Conservation (phyloP, 176 grass and related monocot genomes). For the Aegilops bicornis region DNA sequence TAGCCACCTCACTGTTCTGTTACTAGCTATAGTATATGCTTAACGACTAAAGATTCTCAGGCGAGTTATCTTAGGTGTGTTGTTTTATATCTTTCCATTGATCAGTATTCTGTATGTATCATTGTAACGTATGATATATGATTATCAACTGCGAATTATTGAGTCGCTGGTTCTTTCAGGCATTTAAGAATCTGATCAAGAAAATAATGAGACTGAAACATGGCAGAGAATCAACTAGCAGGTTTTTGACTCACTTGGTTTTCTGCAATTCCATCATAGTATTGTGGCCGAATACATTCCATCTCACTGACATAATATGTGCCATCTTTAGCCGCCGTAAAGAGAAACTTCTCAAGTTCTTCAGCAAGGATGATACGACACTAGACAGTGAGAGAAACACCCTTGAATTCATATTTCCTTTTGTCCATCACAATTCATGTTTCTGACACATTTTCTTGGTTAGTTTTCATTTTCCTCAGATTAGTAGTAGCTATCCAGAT, state of each 20-base stretch:
- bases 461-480: conserved; percentile 53
- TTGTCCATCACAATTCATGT: not conserved
- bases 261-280: conserved; percentile 4
- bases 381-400: conserved; percentile 21
- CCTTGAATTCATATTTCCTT: not conserved
- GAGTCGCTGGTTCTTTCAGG: conserved; percentile 27
- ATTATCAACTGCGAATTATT: conserved; percentile 4
- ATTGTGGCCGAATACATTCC: not conserved
- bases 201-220: conserved; percentile 33
- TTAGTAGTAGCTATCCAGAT: conserved; percentile 37
- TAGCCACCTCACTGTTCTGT: not conserved
- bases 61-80: not conserved
- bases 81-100: not conserved
- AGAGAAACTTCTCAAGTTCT: conserved; percentile 30
- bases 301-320: not conserved
- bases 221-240: not conserved
- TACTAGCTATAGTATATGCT: not conserved
- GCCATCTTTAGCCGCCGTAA: conserved; percentile 19
- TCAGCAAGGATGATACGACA: not conserved
- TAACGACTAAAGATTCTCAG: not conserved
- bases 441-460: conserved; percentile 35
- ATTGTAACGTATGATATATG: conserved; percentile 7
- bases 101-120: not conserved
- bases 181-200: conserved; percentile 40
- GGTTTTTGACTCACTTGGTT: conserved; percentile 7